Conservation (phyloP, 75 land plant species). For the Isoetes taiwanensis region DNA sequence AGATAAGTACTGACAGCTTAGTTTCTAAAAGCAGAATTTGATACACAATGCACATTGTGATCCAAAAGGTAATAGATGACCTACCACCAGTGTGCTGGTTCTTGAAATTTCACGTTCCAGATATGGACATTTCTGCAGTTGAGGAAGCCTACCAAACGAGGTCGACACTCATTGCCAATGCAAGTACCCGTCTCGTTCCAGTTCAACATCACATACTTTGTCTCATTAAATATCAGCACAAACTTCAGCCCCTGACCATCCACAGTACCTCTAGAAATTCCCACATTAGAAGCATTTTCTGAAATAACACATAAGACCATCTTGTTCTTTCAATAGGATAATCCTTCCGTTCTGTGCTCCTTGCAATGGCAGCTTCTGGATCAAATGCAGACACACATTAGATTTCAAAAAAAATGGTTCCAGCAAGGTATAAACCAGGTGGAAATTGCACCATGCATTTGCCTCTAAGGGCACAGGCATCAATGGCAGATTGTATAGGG, state of each 20-base stretch:
- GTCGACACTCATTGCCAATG: constrained; percentile 81
- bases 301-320: constrained; percentile 85
- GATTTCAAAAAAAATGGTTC: constrained; percentile 43
- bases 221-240: constrained; percentile 32
- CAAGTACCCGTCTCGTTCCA: constrained; percentile 83
- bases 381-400: constrained; percentile 37
- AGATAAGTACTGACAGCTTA: too few relatives aligned
- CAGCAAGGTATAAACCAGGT: constrained; percentile 61
- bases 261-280: constrained; percentile 54
- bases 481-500: constrained; percentile 64
- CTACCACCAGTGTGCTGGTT: constrained; percentile 90
- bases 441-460: constrained; percentile 38
- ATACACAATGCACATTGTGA: too few relatives aligned
- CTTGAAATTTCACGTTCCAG: constrained; percentile 28
- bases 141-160: constrained; percentile 62
- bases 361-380: constrained; percentile 39
- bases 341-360: constrained; percentile 40
- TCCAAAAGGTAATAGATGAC: constrained; percentile 4
- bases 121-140: constrained; percentile 46
- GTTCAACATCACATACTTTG: constrained; percentile 92
- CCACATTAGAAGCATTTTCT: constrained; percentile 57
- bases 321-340: constrained; percentile 32
- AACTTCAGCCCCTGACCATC: constrained; percentile 61
- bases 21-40: too few relatives aligned
- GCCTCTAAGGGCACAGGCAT: constrained; percentile 39